phyloP scores from a whole-genome alignment of 1,284 basidiomycete species.

The Entoloma clypeatum region DNA sequence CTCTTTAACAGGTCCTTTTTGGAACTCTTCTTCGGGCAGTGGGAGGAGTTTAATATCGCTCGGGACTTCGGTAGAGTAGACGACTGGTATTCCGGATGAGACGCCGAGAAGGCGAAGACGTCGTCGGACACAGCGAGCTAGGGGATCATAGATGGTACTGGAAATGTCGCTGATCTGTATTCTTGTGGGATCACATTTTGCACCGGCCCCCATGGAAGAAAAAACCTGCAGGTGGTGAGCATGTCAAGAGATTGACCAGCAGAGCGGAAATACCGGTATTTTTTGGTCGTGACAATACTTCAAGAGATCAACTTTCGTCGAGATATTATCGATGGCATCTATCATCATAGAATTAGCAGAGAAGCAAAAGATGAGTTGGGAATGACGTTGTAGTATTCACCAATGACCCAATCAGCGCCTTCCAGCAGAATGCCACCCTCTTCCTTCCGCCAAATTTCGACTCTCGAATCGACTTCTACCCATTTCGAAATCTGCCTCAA shows the following conservation, averaged over 20 bases:
- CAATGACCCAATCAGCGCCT: constrained; percentile 88
- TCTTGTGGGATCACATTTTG: constrained; percentile 92
- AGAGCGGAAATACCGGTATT: constrained; percentile 54
- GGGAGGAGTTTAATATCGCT: constrained; percentile 87
- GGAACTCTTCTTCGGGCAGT: constrained; percentile 88
- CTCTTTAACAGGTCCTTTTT: constrained; percentile 88
- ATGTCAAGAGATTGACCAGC: not conserved
- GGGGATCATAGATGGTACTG: constrained; percentile 89
- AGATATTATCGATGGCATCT: constrained; percentile 97
- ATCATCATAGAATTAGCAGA: constrained; percentile 6
- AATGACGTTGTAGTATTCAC: constrained; percentile 36
- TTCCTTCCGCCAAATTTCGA: constrained; percentile 83
- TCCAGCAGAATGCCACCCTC: constrained; percentile 69
- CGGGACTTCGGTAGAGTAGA: constrained; percentile 94
- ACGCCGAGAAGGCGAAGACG: constrained; percentile 73
- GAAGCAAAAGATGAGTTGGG: not conserved
- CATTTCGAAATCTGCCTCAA: constrained; percentile 69
- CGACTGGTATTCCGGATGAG: constrained; percentile 81
- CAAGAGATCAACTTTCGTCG: constrained; percentile 89
- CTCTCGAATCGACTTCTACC: constrained; percentile 76
- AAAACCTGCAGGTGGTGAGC: constrained; percentile 59
- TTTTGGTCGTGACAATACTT: constrained; percentile 75
- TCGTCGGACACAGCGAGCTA: constrained; percentile 87
- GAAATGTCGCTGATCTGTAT: constrained; percentile 96
- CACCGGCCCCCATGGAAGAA: constrained; percentile 97